Conservation (phyloP, 352 stramenopile genomes). For the Halophytophthora batemanensis region DNA sequence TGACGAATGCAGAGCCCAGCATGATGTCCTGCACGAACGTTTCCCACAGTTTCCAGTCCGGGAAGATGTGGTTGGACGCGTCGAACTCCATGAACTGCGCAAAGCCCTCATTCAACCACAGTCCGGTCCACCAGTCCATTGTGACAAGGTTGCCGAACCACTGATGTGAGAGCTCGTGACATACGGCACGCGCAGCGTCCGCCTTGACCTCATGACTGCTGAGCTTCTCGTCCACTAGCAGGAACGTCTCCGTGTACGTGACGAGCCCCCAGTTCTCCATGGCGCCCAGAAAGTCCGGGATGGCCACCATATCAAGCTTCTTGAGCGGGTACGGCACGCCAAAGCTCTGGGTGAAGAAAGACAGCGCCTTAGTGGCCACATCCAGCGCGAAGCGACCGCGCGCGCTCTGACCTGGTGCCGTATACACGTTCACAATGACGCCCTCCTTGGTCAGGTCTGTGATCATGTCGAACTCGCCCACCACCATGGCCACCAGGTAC, state of each 20-base stretch:
- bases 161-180: conserved; percentile 97
- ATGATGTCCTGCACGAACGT: conserved; percentile 88
- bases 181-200: conserved; percentile 92
- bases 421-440: conserved; percentile 95
- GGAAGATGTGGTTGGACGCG: conserved; percentile 91
- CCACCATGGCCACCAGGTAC: conserved; percentile 95
- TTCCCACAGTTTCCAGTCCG: conserved; percentile 94
- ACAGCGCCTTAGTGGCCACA: conserved; percentile 55
- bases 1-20: conserved; percentile 79
- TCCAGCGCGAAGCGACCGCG: conserved; percentile 90
- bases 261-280: conserved; percentile 96
- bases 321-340: conserved; percentile 95
- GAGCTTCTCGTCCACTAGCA: conserved; percentile 80
- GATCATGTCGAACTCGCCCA: conserved; percentile 96
- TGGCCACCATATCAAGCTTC: conserved; percentile 97
- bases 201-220: conserved; percentile 57
- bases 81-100: conserved; percentile 96
- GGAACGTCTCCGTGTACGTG: conserved; percentile 93
- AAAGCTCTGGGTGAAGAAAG: conserved; percentile 73
- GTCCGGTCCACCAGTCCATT: conserved; percentile 95
- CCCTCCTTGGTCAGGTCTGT: conserved; percentile 86
- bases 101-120: conserved; percentile 99
- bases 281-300: conserved; percentile 94
- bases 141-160: conserved; percentile 98
- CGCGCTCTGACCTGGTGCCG: conserved; percentile 87